Base-by-base conservation (phyloP, 2,329 filamentous ascomycete species). In the Colletotrichum spaethianum region DNA sequence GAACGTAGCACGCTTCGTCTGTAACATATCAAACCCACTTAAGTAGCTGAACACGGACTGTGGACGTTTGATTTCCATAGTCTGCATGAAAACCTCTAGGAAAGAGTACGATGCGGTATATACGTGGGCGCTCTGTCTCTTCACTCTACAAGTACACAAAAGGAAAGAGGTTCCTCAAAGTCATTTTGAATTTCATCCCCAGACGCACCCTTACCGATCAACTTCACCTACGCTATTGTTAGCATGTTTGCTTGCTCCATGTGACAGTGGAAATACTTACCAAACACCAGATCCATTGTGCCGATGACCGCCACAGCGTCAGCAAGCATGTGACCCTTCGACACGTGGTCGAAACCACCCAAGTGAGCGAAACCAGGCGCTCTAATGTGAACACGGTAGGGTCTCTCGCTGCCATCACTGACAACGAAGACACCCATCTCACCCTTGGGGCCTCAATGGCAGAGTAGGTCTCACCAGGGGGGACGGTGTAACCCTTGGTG, bases 371-470 rank as follows among this genome's bases (percentile, higher is more conserved):
- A 99, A 74, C 96, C 96, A 70, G 96, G 96, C 46, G 97, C 96
- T 78, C 96, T 92, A 78, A 99, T 98, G 87, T 98, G 97, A 86
- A 96, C 98, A 80, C 97, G 90, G 87, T 99, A 99, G 57, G 96
- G 96, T 80, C 96, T 89, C 89, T 99, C 96, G 81, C 92, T 96
- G 75, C 96, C 96, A 81, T 99, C 96, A 81, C 94, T 97, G 79
- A 99, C 96, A 63, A 99, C 86, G 82, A 93, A 99, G 55, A 99
- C 96, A 82, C 93, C 96, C 96, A 99, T 99, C 87, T 99, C 96
- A 79, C 96, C 96, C 92, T 99, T 99, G 73, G 96, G n/a, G 97
- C 96, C 88, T 99, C 96, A 75, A 99, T 99, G 74, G 93, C 96
- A 57, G 93, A 95, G 88, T 99, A 99, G 7, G 96, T 99, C 88